These are phyloP conservation scores for Cutaneotrichosporon sp. DNA, from an alignment of 1,284 basidiomycete species.

Conservation along the genomic window DNA sequence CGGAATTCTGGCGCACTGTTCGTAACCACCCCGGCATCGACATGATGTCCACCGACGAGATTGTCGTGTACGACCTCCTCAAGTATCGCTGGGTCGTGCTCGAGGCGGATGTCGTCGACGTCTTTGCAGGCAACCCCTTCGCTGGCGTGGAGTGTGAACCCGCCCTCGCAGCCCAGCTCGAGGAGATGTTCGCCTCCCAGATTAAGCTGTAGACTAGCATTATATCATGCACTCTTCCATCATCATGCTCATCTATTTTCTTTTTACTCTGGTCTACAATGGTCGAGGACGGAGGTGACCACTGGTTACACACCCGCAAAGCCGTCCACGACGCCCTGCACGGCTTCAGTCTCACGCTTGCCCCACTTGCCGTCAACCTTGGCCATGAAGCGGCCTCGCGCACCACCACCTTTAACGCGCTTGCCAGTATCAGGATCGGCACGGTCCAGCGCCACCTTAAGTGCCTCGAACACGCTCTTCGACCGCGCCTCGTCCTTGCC, in stretches of 20 bases:
- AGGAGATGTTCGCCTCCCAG: constrained; percentile 1
- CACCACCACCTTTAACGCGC: constrained; percentile 53
- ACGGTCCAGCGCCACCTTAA: constrained; percentile 61
- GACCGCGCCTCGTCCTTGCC: constrained; percentile 63
- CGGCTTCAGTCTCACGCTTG: constrained; percentile 32
- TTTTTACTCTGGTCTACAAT: constrained; percentile 27
- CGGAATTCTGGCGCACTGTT: constrained; percentile 28
- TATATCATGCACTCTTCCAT: constrained; percentile 6
- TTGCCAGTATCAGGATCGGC: constrained; percentile 34
- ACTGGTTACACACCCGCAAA: background rate
- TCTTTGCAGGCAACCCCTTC: constrained; percentile 37
- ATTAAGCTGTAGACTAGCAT: constrained; percentile 4
- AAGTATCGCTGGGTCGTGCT: constrained; percentile 60
- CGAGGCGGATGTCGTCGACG: constrained; percentile 51
- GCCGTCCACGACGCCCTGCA: constrained; percentile 28
- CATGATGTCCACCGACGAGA: constrained; percentile 63
- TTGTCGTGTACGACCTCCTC: constrained; percentile 73
- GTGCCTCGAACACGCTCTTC: constrained; percentile 59
- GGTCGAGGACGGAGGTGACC: constrained; percentile 27
- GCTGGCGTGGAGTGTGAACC: background rate
- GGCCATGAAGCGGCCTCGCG: constrained; percentile 52
- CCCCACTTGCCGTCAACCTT: constrained; percentile 51
- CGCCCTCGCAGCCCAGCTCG: background rate
- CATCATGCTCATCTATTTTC: background rate
- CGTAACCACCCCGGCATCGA: constrained; percentile 61